Evolutionary conservation across 495 filamentous ascomycete species (phyloP).

Genomic region (Penicillium roqueforti): DNA sequence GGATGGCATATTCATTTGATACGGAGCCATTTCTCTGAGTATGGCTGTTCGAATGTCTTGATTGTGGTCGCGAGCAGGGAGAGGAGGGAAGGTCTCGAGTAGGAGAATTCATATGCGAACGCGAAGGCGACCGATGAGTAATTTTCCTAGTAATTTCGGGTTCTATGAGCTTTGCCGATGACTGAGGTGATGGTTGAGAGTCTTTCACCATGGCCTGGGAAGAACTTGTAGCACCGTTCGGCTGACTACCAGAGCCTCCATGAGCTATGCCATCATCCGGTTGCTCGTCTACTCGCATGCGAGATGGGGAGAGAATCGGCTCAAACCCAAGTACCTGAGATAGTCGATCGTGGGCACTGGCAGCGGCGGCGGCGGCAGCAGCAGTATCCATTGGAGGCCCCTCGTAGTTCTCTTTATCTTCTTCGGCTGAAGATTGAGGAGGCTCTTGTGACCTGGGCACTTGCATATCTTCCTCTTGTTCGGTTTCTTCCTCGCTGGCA

Average conservation of each 20-base stretch:
- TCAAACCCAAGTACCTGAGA: conserved; percentile 40
- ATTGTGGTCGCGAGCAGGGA: conserved; percentile 12
- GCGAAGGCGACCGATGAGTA: not conserved
- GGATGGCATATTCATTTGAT: not conserved
- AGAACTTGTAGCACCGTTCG: conserved; percentile 16
- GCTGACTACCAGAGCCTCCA: conserved; percentile 10
- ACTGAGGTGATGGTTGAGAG: conserved; percentile 43
- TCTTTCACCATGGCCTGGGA: conserved; percentile 45
- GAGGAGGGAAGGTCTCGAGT: conserved; percentile 24
- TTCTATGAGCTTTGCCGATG: conserved; percentile 8
- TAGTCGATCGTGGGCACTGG: conserved; percentile 37
- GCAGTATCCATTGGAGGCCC: conserved; percentile 24
- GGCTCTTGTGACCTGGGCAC: conserved; percentile 27
- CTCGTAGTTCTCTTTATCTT: conserved; percentile 50
- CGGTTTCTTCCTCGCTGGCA: conserved; percentile 50
- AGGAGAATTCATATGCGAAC: conserved; percentile 26
- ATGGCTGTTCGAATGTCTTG: not conserved
- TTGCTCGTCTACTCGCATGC: conserved; percentile 2
- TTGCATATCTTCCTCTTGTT: conserved; percentile 44
- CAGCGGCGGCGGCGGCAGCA: conserved; percentile 27
- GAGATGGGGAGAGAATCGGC: conserved; percentile 15
- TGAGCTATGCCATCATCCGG: not conserved
- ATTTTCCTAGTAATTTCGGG: not conserved
- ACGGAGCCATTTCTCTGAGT: conserved; percentile 4
- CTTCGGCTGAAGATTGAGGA: conserved; percentile 33